Conservation (phyloP, 2,329 filamentous ascomycete species). For the Trichoderma aggressivum region DNA sequence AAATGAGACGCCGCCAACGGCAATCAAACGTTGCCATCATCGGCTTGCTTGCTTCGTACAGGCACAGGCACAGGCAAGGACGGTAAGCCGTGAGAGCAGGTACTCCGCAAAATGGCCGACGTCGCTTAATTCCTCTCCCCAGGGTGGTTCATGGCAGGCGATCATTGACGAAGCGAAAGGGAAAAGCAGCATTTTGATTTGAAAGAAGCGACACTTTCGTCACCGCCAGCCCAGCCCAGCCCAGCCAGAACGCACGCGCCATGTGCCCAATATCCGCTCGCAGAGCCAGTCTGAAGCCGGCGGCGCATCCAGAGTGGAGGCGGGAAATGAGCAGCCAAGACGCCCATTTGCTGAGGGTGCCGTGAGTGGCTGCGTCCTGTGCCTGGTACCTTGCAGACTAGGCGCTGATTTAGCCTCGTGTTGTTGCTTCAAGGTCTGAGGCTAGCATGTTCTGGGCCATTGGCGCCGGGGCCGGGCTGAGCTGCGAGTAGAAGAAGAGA, state of each 20-base stretch:
- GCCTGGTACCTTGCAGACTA: constrained; percentile 16
- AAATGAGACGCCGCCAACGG: neutral
- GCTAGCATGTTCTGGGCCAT: neutral
- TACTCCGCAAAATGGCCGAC: constrained; percentile 14
- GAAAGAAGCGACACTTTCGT: neutral
- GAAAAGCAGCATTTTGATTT: no score
- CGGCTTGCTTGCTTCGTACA: neutral
- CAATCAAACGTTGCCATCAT: neutral
- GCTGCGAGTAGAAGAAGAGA: neutral
- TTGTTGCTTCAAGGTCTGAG: constrained; percentile 1
- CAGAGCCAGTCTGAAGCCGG: neutral
- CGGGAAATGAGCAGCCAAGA: constrained; percentile 12
- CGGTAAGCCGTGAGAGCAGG: neutral
- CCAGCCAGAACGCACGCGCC: neutral
- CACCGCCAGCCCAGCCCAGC: constrained; percentile 5
- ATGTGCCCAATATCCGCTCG: neutral
- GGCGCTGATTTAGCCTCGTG: constrained; percentile 1
- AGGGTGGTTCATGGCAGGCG: neutral
- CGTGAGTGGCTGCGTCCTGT: neutral
- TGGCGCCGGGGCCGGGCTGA: neutral
- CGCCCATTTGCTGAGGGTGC: neutral
- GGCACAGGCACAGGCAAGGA: neutral
- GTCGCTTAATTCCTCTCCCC: constrained; percentile 2
- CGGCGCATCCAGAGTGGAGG: constrained; percentile 9
- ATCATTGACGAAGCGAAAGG: neutral